A percentile compares a stretch with the other conserved stretches of the same genome.
These are phyloP conservation scores for Melaleuca quinquenervia DNA, from an alignment of 345 rosid genomes.

Conservation along the genomic window DNA sequence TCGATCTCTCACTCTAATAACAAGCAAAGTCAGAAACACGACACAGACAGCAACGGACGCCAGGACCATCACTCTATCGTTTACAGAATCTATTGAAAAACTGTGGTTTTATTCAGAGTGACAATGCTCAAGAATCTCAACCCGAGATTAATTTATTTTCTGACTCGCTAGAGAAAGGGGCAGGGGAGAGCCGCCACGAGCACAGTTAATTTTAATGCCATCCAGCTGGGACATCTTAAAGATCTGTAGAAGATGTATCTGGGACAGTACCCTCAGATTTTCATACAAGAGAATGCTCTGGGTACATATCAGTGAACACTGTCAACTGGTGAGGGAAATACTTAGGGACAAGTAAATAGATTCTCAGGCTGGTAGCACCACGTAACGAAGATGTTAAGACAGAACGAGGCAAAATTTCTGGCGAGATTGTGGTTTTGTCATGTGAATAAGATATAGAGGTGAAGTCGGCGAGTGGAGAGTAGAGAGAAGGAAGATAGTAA, in stretches of 20 bases:
- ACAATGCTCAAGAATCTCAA: neutral
- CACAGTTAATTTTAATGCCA: neutral
- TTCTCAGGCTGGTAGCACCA: neutral
- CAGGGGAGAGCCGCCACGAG: neutral
- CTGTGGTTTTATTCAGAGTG: neutral
- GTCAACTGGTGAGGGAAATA: neutral
- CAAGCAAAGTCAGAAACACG: conserved; percentile 41
- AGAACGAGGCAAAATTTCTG: neutral
- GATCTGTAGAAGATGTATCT: neutral
- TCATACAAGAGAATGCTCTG: neutral
- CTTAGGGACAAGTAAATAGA: neutral
- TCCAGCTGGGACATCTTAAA: neutral
- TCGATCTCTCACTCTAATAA: neutral
- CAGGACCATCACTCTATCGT: neutral
- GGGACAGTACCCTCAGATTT: neutral
- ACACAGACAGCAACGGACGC: conserved; percentile 4
- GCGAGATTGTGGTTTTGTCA: neutral
- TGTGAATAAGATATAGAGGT: neutral
- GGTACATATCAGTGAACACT: neutral
- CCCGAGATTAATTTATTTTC: neutral
- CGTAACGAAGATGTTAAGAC: neutral
- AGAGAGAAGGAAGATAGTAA: conserved; percentile 15
- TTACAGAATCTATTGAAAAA: neutral
- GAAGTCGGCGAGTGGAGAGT: neutral
- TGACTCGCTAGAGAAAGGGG: neutral